Evolutionary conservation across 208 protist genomes (phyloP).

Genomic region (Leishmania guyanensis): DNA sequence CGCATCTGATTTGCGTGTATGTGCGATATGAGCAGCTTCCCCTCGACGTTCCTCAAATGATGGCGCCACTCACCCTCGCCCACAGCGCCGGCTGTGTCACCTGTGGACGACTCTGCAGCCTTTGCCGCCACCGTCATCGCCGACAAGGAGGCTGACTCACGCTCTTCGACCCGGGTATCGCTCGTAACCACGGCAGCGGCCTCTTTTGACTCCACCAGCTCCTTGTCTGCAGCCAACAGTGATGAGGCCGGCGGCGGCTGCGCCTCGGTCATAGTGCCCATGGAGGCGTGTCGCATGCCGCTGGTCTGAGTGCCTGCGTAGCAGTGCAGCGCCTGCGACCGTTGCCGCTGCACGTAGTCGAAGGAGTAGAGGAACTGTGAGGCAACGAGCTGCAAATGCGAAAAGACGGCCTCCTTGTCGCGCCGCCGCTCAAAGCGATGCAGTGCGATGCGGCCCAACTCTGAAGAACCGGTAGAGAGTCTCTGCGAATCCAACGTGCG

Average conservation of each 20-base stretch:
- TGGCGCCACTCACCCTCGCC: conserved; percentile 41
- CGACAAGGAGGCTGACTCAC: not conserved
- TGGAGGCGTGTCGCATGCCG: conserved; percentile 27
- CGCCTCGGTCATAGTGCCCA: conserved; percentile 38
- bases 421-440: conserved; percentile 40
- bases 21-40: conserved; percentile 41
- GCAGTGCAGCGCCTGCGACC: not conserved
- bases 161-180: not conserved
- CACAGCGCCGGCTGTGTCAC: conserved; percentile 20
- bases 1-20: not conserved
- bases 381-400: conserved; percentile 38
- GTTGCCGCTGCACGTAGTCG: conserved; percentile 24
- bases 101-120: not conserved
- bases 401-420: conserved; percentile 46
- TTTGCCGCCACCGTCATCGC: not conserved
- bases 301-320: conserved; percentile 50
- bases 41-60: conserved; percentile 52
- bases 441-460: conserved; percentile 31
- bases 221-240: not conserved
- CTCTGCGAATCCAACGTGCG: conserved; percentile 5
- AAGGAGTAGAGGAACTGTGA: conserved; percentile 47
- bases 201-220: not conserved
- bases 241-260: not conserved
- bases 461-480: conserved; percentile 10
- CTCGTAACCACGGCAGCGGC: not conserved